Base-by-base conservation (phyloP, 768 basidiomycete species). In the Calocybe indica region DNA sequence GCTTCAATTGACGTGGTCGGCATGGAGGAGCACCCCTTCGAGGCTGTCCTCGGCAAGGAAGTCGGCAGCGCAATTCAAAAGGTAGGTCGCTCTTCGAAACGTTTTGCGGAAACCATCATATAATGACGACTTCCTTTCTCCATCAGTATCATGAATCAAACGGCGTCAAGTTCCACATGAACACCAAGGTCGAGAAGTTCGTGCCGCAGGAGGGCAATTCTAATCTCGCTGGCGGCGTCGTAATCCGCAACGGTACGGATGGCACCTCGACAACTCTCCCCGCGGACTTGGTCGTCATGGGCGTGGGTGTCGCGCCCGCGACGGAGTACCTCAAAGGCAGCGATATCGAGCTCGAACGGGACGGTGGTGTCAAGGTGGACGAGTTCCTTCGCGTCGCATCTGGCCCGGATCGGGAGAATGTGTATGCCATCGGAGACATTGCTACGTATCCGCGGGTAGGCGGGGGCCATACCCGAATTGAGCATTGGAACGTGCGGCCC, bases 111-210 rank as follows among this genome's bases (percentile, higher is more conserved):
- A 30, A 44, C 14, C 15, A 45, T n/a, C 39, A 28, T 6, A 15
- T 33, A 37, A 10, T 6, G 15, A 22, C 43, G n/a, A n/a, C n/a
- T n/a, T n/a, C 12, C 10, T 37, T 37, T 7, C 46, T 40, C 39
- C 9, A 34, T 34, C 10, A 92, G 85, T 86, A 78, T 62, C 85
- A 92, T 58, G 86, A 92, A 65, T 73, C 75, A 12, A 80, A 90
- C 61, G 89, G 90, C 33, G 79, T 92, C 60, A 85, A 81, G 56
- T 96, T 96, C 77, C 81, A 89, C 61, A 83, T 89, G 82, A 61
- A 76, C 42, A 75, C 75, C 44, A 79, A 77, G 50, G 78, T 90
- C 15, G 79, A 83, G 36, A 81, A 80, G 62, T 80, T 93, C 55
- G 63, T 80, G 30, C 66, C 82, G n/a, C 64, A 70, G 33, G 72